These are phyloP conservation scores for Naganishia friedmannii DNA, from an alignment of 768 basidiomycete species.

Conservation along the genomic window DNA sequence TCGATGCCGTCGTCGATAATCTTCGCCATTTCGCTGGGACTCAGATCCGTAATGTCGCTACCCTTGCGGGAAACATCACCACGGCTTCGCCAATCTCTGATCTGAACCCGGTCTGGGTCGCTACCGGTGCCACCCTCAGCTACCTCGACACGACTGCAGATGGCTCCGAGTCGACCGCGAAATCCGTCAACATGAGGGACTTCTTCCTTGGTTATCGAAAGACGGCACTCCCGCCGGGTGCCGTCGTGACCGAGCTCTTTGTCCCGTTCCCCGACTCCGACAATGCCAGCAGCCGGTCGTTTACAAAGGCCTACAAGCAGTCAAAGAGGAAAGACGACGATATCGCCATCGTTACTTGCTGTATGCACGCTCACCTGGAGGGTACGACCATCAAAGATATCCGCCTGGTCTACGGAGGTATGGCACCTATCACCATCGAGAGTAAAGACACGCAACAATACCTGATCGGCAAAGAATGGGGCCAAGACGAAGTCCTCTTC, in stretches of 20 bases:
- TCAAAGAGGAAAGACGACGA: constrained; percentile 43
- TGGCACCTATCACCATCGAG: constrained; percentile 40
- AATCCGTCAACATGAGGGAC: constrained; percentile 25
- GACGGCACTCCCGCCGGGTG: constrained; percentile 36
- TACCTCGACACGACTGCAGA: constrained; percentile 18
- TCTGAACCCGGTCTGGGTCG: constrained; percentile 44
- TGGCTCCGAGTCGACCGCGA: not conserved
- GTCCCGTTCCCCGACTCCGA: constrained; percentile 32
- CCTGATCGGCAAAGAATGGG: constrained; percentile 33
- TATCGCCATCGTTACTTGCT: constrained; percentile 41
- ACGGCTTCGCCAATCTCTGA: constrained; percentile 40
- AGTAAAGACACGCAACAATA: constrained; percentile 33
- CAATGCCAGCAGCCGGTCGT: constrained; percentile 24
- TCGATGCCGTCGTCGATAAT: constrained; percentile 36
- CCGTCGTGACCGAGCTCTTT: constrained; percentile 33
- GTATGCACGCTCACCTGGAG: constrained; percentile 29
- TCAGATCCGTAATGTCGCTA: constrained; percentile 41
- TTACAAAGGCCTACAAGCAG: constrained; percentile 43
- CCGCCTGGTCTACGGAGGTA: constrained; percentile 39
- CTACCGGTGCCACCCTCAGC: constrained; percentile 29
- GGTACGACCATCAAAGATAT: constrained; percentile 22
- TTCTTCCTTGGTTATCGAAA: constrained; percentile 43
- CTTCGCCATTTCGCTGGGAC: constrained; percentile 39
- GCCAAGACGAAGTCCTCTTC: constrained; percentile 31
- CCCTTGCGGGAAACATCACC: constrained; percentile 39